Percentiles rank a stretch among this genome's conserved stretches.
phyloP scores from a whole-genome alignment of 2,329 filamentous ascomycete species.

The Talaromyces sp. region DNA sequence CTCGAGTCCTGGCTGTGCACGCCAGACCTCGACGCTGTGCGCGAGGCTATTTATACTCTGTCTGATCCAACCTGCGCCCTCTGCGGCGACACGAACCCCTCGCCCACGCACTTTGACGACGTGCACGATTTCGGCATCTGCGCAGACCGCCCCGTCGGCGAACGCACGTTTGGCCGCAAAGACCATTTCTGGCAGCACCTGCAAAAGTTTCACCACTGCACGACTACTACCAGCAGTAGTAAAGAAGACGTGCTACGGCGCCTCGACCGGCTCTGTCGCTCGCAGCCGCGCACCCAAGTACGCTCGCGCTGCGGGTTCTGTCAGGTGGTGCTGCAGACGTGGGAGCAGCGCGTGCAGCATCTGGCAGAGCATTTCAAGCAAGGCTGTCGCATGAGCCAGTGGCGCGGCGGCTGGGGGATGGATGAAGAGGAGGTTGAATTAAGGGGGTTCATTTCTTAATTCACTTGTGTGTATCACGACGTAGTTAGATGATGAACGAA shows the following conservation, averaged over 20 bases:
- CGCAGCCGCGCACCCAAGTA: constrained; percentile 42
- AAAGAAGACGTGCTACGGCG: constrained; percentile 43
- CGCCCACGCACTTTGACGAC: constrained; percentile 40
- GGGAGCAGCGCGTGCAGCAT: constrained; percentile 50
- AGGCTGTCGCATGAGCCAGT: constrained; percentile 48
- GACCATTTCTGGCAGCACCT: constrained; percentile 55
- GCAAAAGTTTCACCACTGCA: constrained; percentile 50
- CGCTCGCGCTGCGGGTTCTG: constrained; percentile 53
- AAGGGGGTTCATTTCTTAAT: constrained; percentile 29
- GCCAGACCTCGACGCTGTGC: constrained; percentile 16
- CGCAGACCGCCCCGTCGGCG: constrained; percentile 45
- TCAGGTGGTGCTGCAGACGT: constrained; percentile 40
- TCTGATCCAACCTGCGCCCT: constrained; percentile 38
- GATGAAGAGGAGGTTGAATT: constrained; percentile 27
- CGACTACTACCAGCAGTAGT: constrained; percentile 34
- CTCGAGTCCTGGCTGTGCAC: constrained; percentile 39
- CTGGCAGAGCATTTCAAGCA: constrained; percentile 51
- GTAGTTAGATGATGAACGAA: too few species aligned
- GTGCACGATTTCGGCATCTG: constrained; percentile 51
- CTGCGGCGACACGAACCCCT: constrained; percentile 39
- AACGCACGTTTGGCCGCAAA: constrained; percentile 52
- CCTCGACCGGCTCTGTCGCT: constrained; percentile 41
- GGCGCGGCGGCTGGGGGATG: constrained; percentile 52
- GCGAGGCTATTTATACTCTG: constrained; percentile 5
- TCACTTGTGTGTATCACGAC: too few species aligned